phyloP scores from a whole-genome alignment of 108 stramenopile genomes.

The Stephanodiscus triporus region DNA sequence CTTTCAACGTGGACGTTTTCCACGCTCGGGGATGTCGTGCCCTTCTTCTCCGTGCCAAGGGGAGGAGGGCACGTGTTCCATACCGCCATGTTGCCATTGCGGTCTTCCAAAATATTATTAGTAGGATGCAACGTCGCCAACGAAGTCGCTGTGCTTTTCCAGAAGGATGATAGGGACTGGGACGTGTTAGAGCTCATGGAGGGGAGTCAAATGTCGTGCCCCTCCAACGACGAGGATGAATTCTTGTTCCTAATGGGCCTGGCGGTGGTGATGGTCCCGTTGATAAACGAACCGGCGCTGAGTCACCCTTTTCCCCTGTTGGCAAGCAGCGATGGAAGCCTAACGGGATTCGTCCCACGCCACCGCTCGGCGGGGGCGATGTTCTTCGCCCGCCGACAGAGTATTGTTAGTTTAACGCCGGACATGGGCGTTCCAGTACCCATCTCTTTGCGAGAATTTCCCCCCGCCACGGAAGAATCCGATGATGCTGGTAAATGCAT shows the following conservation, averaged over 20 bases:
- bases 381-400: slow-evolving; percentile 19
- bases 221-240: slow-evolving; percentile 84
- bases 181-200: slow-evolving; percentile 71
- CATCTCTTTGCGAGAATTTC: background rate
- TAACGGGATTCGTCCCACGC: slow-evolving; percentile 38
- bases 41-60: slow-evolving; percentile 83
- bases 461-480: background rate
- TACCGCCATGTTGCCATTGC: slow-evolving; percentile 37
- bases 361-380: slow-evolving; percentile 15
- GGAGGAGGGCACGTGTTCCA: slow-evolving; percentile 75
- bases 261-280: slow-evolving; percentile 50
- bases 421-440: slow-evolving; percentile 20
- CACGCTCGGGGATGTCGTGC: slow-evolving; percentile 78
- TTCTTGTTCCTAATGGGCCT: slow-evolving; percentile 74
- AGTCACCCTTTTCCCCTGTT: slow-evolving; percentile 35
- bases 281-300: background rate
- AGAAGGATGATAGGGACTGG: slow-evolving; percentile 47
- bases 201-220: slow-evolving; percentile 63
- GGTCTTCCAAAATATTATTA: slow-evolving; percentile 47
- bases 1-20: slow-evolving; percentile 46
- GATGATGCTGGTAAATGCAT: slow-evolving; percentile 22
- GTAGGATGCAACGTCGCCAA: slow-evolving; percentile 80
- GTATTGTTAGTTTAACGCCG: background rate
- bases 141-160: slow-evolving; percentile 60
- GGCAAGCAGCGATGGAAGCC: slow-evolving; percentile 65